phyloP scores from a whole-genome alignment of 2,329 filamentous ascomycete genomes.

The Fusarium newnesense region DNA sequence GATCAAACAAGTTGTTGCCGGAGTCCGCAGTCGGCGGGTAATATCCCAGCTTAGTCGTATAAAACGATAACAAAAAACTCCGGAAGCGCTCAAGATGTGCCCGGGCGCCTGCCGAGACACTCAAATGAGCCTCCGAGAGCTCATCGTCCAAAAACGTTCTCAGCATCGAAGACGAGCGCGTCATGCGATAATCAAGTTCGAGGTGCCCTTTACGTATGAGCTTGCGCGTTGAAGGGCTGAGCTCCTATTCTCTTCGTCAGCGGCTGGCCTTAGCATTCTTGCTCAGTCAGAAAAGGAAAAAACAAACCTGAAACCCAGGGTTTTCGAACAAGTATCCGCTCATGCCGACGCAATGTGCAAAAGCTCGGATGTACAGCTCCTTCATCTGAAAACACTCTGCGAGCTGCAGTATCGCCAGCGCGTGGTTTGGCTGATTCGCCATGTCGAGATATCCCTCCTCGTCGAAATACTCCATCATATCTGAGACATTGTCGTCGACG shows the following conservation, averaged over 20 bases:
- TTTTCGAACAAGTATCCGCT: constrained; percentile 66
- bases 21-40: constrained; percentile 70
- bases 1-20: constrained; percentile 60
- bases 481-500: constrained; percentile 66
- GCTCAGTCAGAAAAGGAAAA: not conserved
- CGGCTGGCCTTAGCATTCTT: constrained; percentile 9
- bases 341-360: constrained; percentile 84
- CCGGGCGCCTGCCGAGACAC: constrained; percentile 68
- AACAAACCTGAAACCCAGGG: constrained; percentile 69
- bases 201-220: constrained; percentile 70
- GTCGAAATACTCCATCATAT: constrained; percentile 73
- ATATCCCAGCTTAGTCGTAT: constrained; percentile 73
- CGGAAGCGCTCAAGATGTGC: constrained; percentile 79
- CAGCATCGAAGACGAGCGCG: constrained; percentile 67
- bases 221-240: constrained; percentile 67
- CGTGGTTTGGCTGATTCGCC: constrained; percentile 72
- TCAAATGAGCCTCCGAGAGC: constrained; percentile 72
- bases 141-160: constrained; percentile 77
- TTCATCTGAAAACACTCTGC: constrained; percentile 72
- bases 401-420: constrained; percentile 73
- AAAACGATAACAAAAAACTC: constrained; percentile 73
- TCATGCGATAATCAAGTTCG: constrained; percentile 73
- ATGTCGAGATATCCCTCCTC: constrained; percentile 77
- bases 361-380: constrained; percentile 77
- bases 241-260: constrained; percentile 52